Base-by-base conservation (phyloP, 2,329 filamentous ascomycete genomes). In the Nemania sp. region DNA sequence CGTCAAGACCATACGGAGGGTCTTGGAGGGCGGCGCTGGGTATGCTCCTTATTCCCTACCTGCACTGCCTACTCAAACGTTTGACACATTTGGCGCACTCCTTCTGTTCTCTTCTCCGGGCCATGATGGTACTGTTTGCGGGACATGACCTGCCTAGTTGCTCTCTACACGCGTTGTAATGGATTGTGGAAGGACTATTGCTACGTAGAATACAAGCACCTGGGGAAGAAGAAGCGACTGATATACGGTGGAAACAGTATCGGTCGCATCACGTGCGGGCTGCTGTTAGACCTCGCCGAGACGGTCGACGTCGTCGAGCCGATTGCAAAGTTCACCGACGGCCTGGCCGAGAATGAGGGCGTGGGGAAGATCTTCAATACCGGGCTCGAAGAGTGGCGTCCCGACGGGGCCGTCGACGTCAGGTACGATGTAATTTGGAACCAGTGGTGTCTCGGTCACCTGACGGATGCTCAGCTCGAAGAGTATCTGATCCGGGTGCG, bases 371-470 rank as follows among this genome's bases (percentile, higher is more conserved):
- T 96, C 17, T 89, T 86, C 76, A 91, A 90, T 66, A 76, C 88
- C 1, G 91, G 91, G 0, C 77, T 96, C 1, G 89, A 96, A 74
- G 81, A 83, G 29, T 96, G 91, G 91, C 60, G 67, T 11, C 79
- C 71, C 2, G 78, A 71, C 10, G 69, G 76, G 9, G 76, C 69
- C 0, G 68, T 75, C 1, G 77, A 70, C n/a, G 69, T 75, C 9
- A 73, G 76, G 50, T 97, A 97, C 75, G 89, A 93, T 72, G 74
- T 97, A 47, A 87, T 97, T 62, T 97, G 91, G 91, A 89, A 85
- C 54, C 93, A 97, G 75, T 97, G 93, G 92, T 97, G 92, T 74
- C 76, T 94, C 7, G 90, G 91, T 21, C 89, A 97, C 74, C 78
- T 97, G 56, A 92, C 85, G 0, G 92, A 97, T 72, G 76, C 75